These are phyloP conservation scores for Pisolithus tinctorius DNA, from an alignment of 768 basidiomycete genomes.

Conservation along the genomic window DNA sequence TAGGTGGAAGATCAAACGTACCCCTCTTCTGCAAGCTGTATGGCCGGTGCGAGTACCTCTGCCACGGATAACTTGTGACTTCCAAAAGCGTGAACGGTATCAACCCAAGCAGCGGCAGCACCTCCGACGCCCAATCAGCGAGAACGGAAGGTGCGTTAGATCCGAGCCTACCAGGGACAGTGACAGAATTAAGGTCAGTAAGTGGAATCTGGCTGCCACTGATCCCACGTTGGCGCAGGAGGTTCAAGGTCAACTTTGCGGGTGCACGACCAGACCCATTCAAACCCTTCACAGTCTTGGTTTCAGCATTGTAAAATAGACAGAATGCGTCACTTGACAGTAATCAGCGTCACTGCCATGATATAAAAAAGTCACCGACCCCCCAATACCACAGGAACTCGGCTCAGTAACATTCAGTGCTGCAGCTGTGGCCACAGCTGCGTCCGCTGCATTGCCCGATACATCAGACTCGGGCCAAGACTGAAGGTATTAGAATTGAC, in stretches of 20 bases:
- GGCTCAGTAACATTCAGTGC: slow-evolving; percentile 91
- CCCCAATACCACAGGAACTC: slow-evolving; percentile 87
- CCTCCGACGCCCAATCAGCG: slow-evolving; percentile 38
- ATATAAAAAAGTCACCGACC: slow-evolving; percentile 37
- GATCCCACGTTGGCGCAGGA: slow-evolving; percentile 64
- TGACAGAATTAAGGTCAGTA: slow-evolving; percentile 85
- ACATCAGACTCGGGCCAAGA: neutral
- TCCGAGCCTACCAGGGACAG: slow-evolving; percentile 58
- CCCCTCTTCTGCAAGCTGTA: slow-evolving; percentile 90
- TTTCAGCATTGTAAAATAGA: slow-evolving; percentile 81
- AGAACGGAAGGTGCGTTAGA: neutral
- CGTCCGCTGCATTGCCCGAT: slow-evolving; percentile 57
- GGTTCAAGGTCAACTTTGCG: slow-evolving; percentile 66
- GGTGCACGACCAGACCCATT: slow-evolving; percentile 93
- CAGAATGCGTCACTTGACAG: slow-evolving; percentile 77
- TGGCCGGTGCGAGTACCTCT: slow-evolving; percentile 84
- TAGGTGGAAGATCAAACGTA: slow-evolving; percentile 21
- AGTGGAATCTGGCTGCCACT: slow-evolving; percentile 63
- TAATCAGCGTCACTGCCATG: slow-evolving; percentile 7
- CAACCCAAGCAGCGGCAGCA: slow-evolving; percentile 93
- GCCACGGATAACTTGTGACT: slow-evolving; percentile 54
- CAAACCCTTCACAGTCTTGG: slow-evolving; percentile 76
- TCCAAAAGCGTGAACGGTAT: slow-evolving; percentile 79
- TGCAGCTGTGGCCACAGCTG: slow-evolving; percentile 89
- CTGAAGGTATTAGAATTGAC: slow-evolving; percentile 32